Evolutionary conservation across 371 early-diverging fungal species (phyloP).

Genomic region (Apophysomyces variabilis): DNA sequence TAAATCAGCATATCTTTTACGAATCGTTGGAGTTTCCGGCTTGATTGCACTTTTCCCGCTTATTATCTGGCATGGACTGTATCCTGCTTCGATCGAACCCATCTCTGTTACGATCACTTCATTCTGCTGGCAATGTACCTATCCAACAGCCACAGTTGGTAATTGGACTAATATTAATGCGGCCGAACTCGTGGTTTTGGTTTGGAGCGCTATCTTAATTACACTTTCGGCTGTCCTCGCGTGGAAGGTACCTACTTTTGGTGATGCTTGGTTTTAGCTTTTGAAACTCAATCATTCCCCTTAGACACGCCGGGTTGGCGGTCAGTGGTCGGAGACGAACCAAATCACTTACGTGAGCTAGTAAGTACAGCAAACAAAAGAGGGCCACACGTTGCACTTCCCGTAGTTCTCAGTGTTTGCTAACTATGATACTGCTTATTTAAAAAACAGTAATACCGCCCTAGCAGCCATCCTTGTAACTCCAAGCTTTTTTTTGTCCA

Average conservation of each 20-base stretch:
- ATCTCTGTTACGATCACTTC: slow-evolving; percentile 14
- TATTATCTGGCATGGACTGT: slow-evolving; percentile 35
- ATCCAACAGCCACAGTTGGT: slow-evolving; percentile 21
- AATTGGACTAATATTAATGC: slow-evolving; percentile 29
- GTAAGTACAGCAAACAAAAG: slow-evolving; percentile 28
- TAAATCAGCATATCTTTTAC: slow-evolving; percentile 37
- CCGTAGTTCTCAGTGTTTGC: too few species aligned
- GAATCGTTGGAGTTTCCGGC: slow-evolving; percentile 31
- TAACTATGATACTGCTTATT: background rate
- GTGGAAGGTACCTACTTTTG: slow-evolving; percentile 35
- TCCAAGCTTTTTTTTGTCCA: slow-evolving; percentile 40
- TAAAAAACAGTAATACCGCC: slow-evolving; percentile 30
- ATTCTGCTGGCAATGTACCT: slow-evolving; percentile 42
- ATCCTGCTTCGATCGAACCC: slow-evolving; percentile 20
- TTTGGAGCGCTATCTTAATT: slow-evolving; percentile 31
- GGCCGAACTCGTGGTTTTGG: slow-evolving; percentile 25
- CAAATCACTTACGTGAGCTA: slow-evolving; percentile 53
- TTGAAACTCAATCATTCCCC: background rate
- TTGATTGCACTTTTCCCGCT: slow-evolving; percentile 27
- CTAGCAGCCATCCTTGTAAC: slow-evolving; percentile 33
- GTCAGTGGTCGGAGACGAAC: slow-evolving; percentile 50
- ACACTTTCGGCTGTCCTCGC: slow-evolving; percentile 39
- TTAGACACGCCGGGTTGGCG: slow-evolving; percentile 42
- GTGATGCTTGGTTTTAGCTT: background rate
- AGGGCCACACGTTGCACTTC: background rate